These are phyloP conservation scores for Nadsonia fulvescens DNA, from an alignment of 805 yeast genomes.

Conservation along the genomic window DNA sequence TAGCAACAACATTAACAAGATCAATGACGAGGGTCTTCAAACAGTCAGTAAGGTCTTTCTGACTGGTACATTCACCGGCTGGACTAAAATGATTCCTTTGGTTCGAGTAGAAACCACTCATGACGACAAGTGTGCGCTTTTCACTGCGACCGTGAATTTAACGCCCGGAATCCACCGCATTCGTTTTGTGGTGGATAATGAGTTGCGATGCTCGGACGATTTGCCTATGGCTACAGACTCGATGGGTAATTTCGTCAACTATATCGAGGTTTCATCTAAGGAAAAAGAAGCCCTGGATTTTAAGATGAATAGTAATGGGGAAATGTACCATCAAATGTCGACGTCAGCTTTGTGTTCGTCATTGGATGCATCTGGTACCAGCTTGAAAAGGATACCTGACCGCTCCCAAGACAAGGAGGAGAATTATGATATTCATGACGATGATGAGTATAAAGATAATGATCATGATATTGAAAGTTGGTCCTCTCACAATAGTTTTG, in stretches of 20 bases:
- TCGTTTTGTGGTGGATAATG: constrained; percentile 79
- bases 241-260: constrained; percentile 81
- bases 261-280: constrained; percentile 41
- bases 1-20: too few relatives aligned
- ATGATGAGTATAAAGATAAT: too few relatives aligned
- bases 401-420: not conserved
- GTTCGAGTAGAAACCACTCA: not conserved
- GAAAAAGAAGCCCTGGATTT: not conserved
- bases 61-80: constrained; percentile 82
- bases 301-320: not conserved
- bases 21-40: too few relatives aligned
- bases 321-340: not conserved
- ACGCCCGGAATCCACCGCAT: constrained; percentile 82
- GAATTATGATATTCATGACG: not conserved
- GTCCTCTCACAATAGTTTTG: too few relatives aligned
- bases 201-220: constrained; percentile 62
- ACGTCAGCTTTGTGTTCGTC: not conserved
- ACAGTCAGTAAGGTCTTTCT: constrained; percentile 76
- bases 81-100: constrained; percentile 85
- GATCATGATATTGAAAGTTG: too few relatives aligned
- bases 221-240: constrained; percentile 89
- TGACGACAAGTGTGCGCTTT: constrained; percentile 2
- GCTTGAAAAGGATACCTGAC: constrained; percentile 1
- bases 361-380: not conserved
- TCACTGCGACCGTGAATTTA: constrained; percentile 1